Evolutionary conservation across 202 grass and related monocot species (phyloP).

Genomic region (Carex sylvatica): DNA sequence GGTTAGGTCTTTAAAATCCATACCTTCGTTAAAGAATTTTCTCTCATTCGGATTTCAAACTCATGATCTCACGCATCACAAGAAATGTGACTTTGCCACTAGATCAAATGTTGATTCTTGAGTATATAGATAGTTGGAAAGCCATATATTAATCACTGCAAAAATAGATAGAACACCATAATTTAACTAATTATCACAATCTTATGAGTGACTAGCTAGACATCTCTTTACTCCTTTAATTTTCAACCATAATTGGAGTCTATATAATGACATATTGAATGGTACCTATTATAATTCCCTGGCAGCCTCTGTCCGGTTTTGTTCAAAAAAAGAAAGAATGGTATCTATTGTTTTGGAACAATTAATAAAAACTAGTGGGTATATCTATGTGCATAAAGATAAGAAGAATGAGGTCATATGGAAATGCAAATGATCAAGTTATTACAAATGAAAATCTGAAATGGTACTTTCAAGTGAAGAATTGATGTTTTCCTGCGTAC

Average conservation of each 20-base stretch:
- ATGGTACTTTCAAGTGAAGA: neutral
- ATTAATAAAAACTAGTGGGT: neutral
- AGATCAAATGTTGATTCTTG: too few species aligned
- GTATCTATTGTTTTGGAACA: neutral
- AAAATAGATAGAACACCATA: neutral
- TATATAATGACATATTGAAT: neutral
- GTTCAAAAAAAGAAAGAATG: too few species aligned
- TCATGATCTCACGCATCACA: too few species aligned
- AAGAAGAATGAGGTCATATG: neutral
- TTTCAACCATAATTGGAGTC: neutral
- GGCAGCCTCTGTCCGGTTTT: too few species aligned
- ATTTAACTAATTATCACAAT: neutral
- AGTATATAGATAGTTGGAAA: neutral
- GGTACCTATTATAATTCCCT: neutral
- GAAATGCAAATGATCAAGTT: neutral
- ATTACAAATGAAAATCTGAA: neutral
- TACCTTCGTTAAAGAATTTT: too few species aligned
- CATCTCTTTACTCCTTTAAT: neutral
- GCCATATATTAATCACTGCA: neutral
- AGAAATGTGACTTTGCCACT: too few species aligned
- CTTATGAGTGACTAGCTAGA: too few species aligned
- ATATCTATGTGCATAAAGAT: neutral
- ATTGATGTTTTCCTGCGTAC: neutral
- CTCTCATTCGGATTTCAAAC: too few species aligned
- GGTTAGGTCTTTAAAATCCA: too few species aligned